Base-by-base conservation (phyloP, 768 basidiomycete species). In the Suillus hirtellus region DNA sequence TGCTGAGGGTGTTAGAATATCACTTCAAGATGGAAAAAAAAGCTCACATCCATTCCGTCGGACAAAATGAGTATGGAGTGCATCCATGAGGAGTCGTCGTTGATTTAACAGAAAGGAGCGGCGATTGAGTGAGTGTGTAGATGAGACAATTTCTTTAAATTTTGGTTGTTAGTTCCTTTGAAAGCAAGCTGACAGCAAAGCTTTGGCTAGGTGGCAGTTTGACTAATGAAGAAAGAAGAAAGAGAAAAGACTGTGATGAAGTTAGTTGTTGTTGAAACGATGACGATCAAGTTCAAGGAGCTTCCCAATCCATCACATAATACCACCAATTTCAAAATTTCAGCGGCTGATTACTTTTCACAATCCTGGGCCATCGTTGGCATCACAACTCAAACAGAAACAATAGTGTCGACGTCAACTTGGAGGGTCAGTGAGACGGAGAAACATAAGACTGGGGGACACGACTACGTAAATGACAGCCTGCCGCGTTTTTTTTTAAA, bases 41-140 rank as follows among this genome's bases (percentile, higher is more conserved):
- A 14, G 65, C 77, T 70, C 64, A 79, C 77, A 43, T 63, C 66
- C 70, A 17, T 63, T 52, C 66, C 72, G 71, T 65, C 65, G 69
- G 43, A 44, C 63, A 37, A 67, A 58, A 56, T 64, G 69, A 63
- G 35, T 63, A 62, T 43, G 65, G 42, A 52, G 56, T 8, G 59
- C n/a, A 47, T 66, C 64, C 76, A 76, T 75, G 10, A 58, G 12
- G 60, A 62, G 14, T 40, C 14, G 66, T 65, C 40, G 43, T 24
- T 59, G 66, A 69, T 56, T 50, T 66, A 64, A 40, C 60, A 68
- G 8, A 46, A 75, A 76, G 10, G 70, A 73, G 46, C 31, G 75
- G 65, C 64, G 63, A 44, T 27, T 60, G 64, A 61, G 61, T 60
- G 61, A 43, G 55, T 6, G 61, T 38, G 17, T 21, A 17, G 27